phyloP scores from a whole-genome alignment of 495 filamentous ascomycete genomes.

The Penicillium malachiteum region DNA sequence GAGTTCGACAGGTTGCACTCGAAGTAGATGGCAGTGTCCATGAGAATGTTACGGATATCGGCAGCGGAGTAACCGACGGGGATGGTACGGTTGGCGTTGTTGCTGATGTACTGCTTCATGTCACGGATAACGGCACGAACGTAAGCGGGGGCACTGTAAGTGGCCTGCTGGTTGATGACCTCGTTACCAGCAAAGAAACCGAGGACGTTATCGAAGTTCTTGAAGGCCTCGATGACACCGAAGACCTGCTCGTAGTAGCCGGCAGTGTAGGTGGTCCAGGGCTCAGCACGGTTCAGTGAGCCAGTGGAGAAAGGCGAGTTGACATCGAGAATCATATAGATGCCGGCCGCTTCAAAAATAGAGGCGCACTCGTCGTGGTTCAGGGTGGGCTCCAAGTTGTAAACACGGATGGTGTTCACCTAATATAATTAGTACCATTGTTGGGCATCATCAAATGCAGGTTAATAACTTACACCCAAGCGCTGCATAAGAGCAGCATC shows the following conservation, averaged over 20 bases:
- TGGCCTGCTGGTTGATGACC: constrained; percentile 71
- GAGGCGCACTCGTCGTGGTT: constrained; percentile 88
- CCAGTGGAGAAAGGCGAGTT: constrained; percentile 84
- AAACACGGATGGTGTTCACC: constrained; percentile 91
- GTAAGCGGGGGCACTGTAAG: constrained; percentile 38
- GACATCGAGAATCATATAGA: constrained; percentile 75
- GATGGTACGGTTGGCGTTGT: constrained; percentile 64
- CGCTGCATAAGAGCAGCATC: constrained; percentile 92
- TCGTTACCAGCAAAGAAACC: constrained; percentile 94
- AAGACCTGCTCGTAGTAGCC: constrained; percentile 82
- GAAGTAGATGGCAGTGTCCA: constrained; percentile 81
- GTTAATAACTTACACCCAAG: constrained; percentile 53
- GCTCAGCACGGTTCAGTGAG: constrained; percentile 68
- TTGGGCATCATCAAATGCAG: neutral
- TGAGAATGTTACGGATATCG: constrained; percentile 76
- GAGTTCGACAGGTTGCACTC: constrained; percentile 72
- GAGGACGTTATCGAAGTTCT: constrained; percentile 86
- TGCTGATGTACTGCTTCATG: constrained; percentile 82
- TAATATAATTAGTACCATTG: constrained; percentile 16
- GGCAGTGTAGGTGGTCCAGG: constrained; percentile 67
- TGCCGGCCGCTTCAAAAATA: constrained; percentile 86
- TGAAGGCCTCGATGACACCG: constrained; percentile 90
- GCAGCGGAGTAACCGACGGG: constrained; percentile 95
- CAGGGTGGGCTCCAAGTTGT: constrained; percentile 80
- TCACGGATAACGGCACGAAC: constrained; percentile 70